These are phyloP conservation scores for Toxicodendron radicans DNA, from an alignment of 345 rosid species.

Conservation along the genomic window DNA sequence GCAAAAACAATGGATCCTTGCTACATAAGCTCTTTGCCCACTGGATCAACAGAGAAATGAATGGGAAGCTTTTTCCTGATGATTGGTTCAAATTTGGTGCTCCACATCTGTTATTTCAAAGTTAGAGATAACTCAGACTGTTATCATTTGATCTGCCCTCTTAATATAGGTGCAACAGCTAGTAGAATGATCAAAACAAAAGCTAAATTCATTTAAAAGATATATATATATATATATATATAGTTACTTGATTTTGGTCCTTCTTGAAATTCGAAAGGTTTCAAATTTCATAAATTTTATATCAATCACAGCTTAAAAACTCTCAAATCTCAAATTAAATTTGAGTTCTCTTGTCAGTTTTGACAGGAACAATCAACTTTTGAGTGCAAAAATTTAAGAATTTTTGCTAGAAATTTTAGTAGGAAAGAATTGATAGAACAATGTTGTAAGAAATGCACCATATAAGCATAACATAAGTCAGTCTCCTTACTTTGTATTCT, in stretches of 20 bases:
- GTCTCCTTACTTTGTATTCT: conserved; percentile 66
- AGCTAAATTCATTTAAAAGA: background rate
- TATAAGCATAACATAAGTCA: background rate
- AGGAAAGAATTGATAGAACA: background rate
- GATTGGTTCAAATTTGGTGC: conserved; percentile 53
- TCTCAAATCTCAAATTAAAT: background rate
- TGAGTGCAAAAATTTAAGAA: background rate
- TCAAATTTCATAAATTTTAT: background rate
- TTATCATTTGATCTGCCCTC: background rate
- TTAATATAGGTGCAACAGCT: background rate
- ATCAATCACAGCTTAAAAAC: background rate
- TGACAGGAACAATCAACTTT: background rate
- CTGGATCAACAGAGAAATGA: conserved; percentile 78
- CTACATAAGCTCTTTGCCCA: conserved; percentile 83
- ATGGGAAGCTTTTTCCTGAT: conserved; percentile 43
- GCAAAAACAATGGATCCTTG: conserved; percentile 12
- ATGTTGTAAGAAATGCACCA: background rate
- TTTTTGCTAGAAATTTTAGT: background rate
- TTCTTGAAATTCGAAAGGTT: background rate
- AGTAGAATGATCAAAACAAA: background rate
- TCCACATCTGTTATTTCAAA: conserved; percentile 64
- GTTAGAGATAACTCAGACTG: conserved; percentile 13
- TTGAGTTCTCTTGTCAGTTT: background rate
- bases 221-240: background rate
- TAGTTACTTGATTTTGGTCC: background rate